Base-by-base conservation (phyloP, 805 yeast genomes). In the Kuraishia floccosa region DNA sequence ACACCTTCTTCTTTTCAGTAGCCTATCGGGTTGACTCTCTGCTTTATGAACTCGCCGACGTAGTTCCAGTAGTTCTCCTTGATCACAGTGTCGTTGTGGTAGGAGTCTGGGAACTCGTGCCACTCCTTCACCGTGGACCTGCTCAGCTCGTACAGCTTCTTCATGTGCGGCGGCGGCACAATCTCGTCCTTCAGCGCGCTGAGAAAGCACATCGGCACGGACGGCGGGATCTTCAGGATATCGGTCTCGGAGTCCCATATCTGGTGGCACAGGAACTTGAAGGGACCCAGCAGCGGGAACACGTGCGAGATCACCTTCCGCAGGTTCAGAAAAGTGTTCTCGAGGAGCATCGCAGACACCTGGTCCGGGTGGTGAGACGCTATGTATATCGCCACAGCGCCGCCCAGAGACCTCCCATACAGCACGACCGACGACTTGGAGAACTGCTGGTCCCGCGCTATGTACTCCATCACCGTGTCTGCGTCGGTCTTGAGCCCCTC, bases 321-420 rank as follows among this genome's bases (percentile, higher is more conserved):
- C 12, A 89, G 69, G 32, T 78, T 72, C 31, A 84, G 55, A 39
- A 89, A 89, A 1, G 97, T 85, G 51, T 89, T 89, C 46, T 89
- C 98, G 22, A 89, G 52, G 2, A 91, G 66, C 7, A 87, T 42
- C 2, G 79, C 95, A 33, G 64, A 63, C 10, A 84, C 58, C 19
- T 61, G 36, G 1, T 52, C 43, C 2, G 74, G 59, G 43, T 65
- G 68, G 15, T 63, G 64, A 2, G 84, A 63, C 0, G 91, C 86
- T 32, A 85, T 68, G 54, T 85, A 81, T 13, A 86, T 69, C 6
- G 93, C 85, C 22, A 83, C 95, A 0, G 97, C 98, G 3, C 97
- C 97, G 22, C 98, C 98, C 9, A 89, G 58, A 7, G 95, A 83
- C 30, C 96, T 64, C 2, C 97, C 97, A 48, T 86, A 86, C 7